Percentiles rank a stretch among this genome's conserved stretches.
These are phyloP conservation scores for Cocos nucifera DNA, from an alignment of 176 grass and related monocot genomes.

Conservation along the genomic window DNA sequence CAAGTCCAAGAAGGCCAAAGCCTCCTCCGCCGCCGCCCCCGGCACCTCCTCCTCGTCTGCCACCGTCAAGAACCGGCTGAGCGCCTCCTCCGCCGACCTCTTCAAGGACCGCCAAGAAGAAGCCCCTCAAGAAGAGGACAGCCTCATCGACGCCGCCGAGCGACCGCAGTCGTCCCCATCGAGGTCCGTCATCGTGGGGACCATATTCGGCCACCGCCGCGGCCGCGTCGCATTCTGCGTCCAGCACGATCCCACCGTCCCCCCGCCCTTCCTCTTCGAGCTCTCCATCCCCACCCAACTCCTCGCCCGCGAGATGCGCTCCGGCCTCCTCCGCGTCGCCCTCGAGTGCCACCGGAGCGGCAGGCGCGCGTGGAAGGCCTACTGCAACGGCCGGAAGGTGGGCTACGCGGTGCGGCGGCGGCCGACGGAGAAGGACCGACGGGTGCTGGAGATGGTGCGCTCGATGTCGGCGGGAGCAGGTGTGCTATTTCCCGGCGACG, in stretches of 20 bases:
- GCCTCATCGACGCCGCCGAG: slow-evolving; percentile 46
- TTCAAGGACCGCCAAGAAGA: not conserved
- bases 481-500: slow-evolving; percentile 4
- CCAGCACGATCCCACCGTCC: slow-evolving; percentile 40
- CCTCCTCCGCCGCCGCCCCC: not conserved
- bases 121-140: slow-evolving; percentile 13
- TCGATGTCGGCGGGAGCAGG: slow-evolving; percentile 33
- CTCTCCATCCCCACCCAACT: slow-evolving; percentile 38
- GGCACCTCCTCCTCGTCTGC: too few relatives aligned
- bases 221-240: slow-evolving; percentile 48
- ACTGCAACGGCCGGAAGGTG: slow-evolving; percentile 38
- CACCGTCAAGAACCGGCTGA: slow-evolving; percentile 29
- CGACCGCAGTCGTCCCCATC: slow-evolving; percentile 9
- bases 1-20: not conserved
- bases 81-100: slow-evolving; percentile 30
- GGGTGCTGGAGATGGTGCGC: slow-evolving; percentile 36
- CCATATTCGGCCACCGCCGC: slow-evolving; percentile 41
- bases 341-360: slow-evolving; percentile 39
- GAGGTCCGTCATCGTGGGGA: slow-evolving; percentile 37
- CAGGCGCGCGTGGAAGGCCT: slow-evolving; percentile 33
- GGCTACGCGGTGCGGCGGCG: slow-evolving; percentile 28
- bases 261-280: slow-evolving; percentile 51
- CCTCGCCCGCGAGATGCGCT: slow-evolving; percentile 35
- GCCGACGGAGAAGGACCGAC: slow-evolving; percentile 24
- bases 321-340: slow-evolving; percentile 39